These are phyloP conservation scores for Russula emetica DNA, from an alignment of 768 basidiomycete genomes.

Conservation along the genomic window DNA sequence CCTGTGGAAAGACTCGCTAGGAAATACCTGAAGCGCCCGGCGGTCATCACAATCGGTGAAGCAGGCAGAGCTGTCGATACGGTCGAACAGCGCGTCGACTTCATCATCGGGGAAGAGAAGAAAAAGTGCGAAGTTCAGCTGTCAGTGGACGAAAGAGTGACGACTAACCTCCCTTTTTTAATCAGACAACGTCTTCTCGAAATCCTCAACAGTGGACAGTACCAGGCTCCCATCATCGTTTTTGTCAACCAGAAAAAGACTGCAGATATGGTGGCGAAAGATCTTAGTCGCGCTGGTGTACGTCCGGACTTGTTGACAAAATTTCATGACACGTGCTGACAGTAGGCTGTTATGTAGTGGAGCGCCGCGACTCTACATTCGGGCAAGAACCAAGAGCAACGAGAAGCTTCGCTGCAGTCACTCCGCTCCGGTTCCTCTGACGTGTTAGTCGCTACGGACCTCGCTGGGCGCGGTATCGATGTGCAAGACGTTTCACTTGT, in stretches of 20 bases:
- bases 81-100: conserved; percentile 94
- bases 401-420: conserved; percentile 86
- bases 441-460: conserved; percentile 92
- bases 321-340: neutral
- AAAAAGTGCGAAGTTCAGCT: conserved; percentile 65
- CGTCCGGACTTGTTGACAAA: conserved; percentile 34
- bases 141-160: neutral
- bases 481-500: conserved; percentile 95
- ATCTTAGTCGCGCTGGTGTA: conserved; percentile 84
- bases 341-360: conserved; percentile 51
- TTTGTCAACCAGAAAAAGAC: conserved; percentile 99
- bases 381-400: conserved; percentile 96
- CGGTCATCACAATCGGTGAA: conserved; percentile 96
- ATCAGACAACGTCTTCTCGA: conserved; percentile 78
- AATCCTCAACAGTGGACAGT: conserved; percentile 83
- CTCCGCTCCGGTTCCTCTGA: conserved; percentile 82
- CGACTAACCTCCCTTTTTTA: neutral
- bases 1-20: conserved; percentile 92
- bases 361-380: conserved; percentile 89
- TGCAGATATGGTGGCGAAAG: conserved; percentile 96
- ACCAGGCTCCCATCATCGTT: conserved; percentile 89
- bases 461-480: conserved; percentile 98
- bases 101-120: conserved; percentile 90
- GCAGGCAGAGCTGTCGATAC: conserved; percentile 98
- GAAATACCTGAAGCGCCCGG: conserved; percentile 90